phyloP scores from a whole-genome alignment of 495 filamentous ascomycete species.

The Trichoderma erinaceum region DNA sequence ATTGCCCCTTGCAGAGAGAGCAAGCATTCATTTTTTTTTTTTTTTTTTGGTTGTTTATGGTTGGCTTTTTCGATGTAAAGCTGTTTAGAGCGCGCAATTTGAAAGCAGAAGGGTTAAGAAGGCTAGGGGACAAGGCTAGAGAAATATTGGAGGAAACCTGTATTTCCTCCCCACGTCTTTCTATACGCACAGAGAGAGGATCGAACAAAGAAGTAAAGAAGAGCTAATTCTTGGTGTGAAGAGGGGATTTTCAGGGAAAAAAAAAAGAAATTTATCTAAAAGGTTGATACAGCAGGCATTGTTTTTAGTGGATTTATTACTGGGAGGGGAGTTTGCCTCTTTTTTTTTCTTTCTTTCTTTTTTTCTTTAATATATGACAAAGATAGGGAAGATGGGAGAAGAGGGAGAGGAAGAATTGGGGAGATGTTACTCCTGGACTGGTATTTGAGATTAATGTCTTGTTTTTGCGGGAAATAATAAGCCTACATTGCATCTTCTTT shows the following conservation, averaged over 20 bases:
- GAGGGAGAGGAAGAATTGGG: neutral
- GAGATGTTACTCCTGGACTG: neutral
- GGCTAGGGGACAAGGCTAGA: too few relatives aligned
- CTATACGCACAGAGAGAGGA: neutral
- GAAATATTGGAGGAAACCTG: too few relatives aligned
- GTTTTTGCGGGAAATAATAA: neutral
- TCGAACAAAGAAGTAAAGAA: neutral
- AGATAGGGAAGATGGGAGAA: neutral
- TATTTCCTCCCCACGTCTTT: too few relatives aligned
- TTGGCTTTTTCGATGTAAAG: neutral
- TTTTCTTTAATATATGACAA: neutral
- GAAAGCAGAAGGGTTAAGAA: neutral
- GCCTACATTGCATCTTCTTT: neutral
- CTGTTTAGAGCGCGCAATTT: neutral
- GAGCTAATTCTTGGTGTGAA: neutral
- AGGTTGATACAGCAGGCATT: conserved; percentile 11
- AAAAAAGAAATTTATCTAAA: neutral
- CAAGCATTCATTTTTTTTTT: neutral
- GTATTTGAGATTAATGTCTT: conserved; percentile 9
- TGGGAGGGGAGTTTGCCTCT: neutral
- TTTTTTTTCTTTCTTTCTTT: neutral
- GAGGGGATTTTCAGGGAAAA: neutral
- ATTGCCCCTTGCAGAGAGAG: neutral
- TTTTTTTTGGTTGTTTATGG: neutral
- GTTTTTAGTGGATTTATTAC: neutral